Percentiles rank a stretch among this genome's conserved stretches.
Conservation (phyloP, 441 rosid genomes). For the Populus hybrid region DNA sequence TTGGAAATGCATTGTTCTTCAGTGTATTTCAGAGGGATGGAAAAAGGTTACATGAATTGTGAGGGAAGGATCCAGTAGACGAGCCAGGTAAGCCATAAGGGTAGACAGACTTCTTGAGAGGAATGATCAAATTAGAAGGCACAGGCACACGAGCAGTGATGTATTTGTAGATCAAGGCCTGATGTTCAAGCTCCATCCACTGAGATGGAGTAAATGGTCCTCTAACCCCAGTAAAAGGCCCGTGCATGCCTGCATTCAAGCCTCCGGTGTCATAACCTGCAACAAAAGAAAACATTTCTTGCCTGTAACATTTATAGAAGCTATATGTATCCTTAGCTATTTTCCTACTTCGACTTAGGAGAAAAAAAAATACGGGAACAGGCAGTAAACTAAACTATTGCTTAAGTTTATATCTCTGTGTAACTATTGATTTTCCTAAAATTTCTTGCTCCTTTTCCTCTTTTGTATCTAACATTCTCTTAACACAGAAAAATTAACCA, state of each 20-base stretch:
- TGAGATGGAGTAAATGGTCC: slow-evolving; percentile 65
- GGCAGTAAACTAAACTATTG: background rate
- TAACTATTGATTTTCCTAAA: slow-evolving; percentile 9
- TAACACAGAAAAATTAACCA: slow-evolving; percentile 3
- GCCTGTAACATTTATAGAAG: slow-evolving; percentile 11
- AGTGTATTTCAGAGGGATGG: background rate
- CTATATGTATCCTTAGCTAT: background rate
- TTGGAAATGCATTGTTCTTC: background rate
- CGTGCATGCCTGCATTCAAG: slow-evolving; percentile 41
- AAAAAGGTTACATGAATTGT: slow-evolving; percentile 47
- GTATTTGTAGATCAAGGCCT: slow-evolving; percentile 73
- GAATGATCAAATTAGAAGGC: slow-evolving; percentile 57
- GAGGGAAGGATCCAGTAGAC: slow-evolving; percentile 35
- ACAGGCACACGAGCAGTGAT: slow-evolving; percentile 51
- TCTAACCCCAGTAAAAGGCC: slow-evolving; percentile 34
- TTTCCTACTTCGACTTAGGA: background rate
- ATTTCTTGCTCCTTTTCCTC: background rate
- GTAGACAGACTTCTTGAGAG: slow-evolving; percentile 51
- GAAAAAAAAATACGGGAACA: background rate
- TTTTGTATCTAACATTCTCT: background rate
- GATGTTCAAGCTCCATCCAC: slow-evolving; percentile 75
- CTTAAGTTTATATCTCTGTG: background rate
- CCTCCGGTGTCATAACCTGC: slow-evolving; percentile 34
- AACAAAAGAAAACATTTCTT: slow-evolving; percentile 2
- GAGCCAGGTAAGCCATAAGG: slow-evolving; percentile 26